Percentiles rank a stretch among this genome's conserved stretches.
Conservation (phyloP, 257 asterid genomes). For the Primulina tabacum region DNA sequence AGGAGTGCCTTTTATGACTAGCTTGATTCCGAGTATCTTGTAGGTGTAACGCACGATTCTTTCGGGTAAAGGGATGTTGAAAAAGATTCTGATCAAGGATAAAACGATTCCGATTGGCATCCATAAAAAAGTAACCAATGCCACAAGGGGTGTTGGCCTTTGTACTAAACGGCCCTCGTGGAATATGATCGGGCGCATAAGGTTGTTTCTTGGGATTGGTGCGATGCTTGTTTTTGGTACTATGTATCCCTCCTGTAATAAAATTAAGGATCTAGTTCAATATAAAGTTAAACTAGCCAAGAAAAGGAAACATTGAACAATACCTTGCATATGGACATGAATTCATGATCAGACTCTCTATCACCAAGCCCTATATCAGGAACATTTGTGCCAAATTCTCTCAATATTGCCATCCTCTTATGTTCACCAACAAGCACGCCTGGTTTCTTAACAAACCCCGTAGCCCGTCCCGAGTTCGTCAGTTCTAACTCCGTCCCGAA, state of each 20-base stretch:
- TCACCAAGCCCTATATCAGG: constrained; percentile 91
- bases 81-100: constrained; percentile 55
- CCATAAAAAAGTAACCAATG: constrained; percentile 66
- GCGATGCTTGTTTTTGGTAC: constrained; percentile 51
- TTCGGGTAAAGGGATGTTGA: constrained; percentile 68
- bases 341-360: constrained; percentile 66
- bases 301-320: too few relatives aligned
- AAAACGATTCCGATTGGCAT: constrained; percentile 69
- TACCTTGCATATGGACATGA: constrained; percentile 95
- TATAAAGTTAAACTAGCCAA: too few relatives aligned
- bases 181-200: constrained; percentile 63
- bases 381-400: constrained; percentile 54
- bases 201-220: constrained; percentile 64
- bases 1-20: constrained; percentile 68
- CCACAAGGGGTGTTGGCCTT: constrained; percentile 72
- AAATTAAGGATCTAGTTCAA: background rate
- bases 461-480: background rate
- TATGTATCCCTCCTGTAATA: constrained; percentile 70
- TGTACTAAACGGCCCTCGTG: constrained; percentile 92
- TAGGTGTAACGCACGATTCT: constrained; percentile 56
- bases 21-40: constrained; percentile 67
- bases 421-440: background rate
- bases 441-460: background rate
- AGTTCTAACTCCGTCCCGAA: constrained; percentile 30
- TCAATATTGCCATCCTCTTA: constrained; percentile 51